A percentile compares a stretch with the other conserved stretches of the same genome.
phyloP scores from a whole-genome alignment of 495 filamentous ascomycete species.

The Cercophora samala region DNA sequence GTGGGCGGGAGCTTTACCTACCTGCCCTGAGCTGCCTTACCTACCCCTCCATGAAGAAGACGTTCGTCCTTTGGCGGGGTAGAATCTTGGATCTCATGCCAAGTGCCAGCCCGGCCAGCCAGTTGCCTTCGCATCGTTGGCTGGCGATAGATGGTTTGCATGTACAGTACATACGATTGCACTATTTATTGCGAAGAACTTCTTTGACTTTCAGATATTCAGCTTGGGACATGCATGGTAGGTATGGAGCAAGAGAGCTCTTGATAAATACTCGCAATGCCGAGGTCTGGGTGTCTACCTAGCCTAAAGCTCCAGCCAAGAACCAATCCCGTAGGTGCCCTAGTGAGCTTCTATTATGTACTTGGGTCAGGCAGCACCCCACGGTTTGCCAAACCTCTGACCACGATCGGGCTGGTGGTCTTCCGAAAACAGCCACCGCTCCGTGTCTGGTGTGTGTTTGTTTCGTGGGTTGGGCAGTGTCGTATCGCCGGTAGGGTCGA shows the following conservation, averaged over 20 bases:
- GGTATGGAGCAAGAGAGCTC: background rate
- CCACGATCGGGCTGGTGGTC: constrained; percentile 3
- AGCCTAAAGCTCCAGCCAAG: background rate
- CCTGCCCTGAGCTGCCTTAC: background rate
- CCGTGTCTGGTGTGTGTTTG: background rate
- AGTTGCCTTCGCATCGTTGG: background rate
- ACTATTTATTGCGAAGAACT: no score
- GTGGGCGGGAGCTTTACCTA: background rate
- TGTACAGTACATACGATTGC: background rate
- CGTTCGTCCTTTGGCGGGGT: constrained; percentile 4
- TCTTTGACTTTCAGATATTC: no score
- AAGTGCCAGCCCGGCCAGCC: no score
- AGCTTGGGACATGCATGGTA: no score
- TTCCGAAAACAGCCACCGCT: constrained; percentile 1
- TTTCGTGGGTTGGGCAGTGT: constrained; percentile 9
- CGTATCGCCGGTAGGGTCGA: constrained; percentile 12
- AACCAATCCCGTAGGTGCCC: background rate
- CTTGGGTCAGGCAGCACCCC: constrained; percentile 13
- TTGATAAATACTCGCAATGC: background rate
- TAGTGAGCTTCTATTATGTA: background rate
- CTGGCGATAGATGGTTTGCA: background rate
- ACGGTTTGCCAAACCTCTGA: constrained; percentile 1
- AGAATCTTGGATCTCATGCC: no score
- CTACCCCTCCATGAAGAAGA: constrained; percentile 6
- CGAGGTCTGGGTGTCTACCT: constrained; percentile 3